A percentile compares a stretch with the other conserved stretches of the same genome.
phyloP scores from a whole-genome alignment of 495 filamentous ascomycete species.

The Talaromyces ruber region DNA sequence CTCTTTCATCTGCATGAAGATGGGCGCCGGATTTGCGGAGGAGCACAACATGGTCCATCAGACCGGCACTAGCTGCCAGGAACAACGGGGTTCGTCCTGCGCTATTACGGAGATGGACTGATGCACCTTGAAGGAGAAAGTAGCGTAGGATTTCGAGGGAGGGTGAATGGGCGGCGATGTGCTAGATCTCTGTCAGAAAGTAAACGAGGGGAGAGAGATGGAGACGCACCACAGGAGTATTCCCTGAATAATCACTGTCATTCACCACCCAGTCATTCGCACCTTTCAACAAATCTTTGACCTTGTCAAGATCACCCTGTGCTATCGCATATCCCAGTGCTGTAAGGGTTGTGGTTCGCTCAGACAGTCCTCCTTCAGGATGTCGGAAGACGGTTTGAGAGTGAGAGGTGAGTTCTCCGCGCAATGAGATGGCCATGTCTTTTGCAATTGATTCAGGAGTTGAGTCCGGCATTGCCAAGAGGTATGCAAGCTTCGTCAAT shows the following conservation, averaged over 20 bases:
- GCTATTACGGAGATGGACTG: slow-evolving; percentile 77
- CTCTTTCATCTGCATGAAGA: slow-evolving; percentile 55
- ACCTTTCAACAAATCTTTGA: slow-evolving; percentile 55
- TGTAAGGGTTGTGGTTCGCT: slow-evolving; percentile 48
- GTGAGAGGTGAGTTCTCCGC: slow-evolving; percentile 82
- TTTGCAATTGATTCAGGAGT: slow-evolving; percentile 51
- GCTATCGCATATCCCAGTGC: slow-evolving; percentile 76
- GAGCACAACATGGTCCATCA: slow-evolving; percentile 53
- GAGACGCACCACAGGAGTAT: slow-evolving; percentile 65
- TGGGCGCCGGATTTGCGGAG: slow-evolving; percentile 64
- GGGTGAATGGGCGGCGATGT: slow-evolving; percentile 55
- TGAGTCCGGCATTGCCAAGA: slow-evolving; percentile 63
- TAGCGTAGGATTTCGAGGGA: slow-evolving; percentile 56
- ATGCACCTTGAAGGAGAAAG: slow-evolving; percentile 69
- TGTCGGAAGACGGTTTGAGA: slow-evolving; percentile 60
- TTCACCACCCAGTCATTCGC: slow-evolving; percentile 63
- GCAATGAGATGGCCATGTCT: slow-evolving; percentile 66
- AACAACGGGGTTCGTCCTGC: slow-evolving; percentile 76
- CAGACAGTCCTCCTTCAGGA: slow-evolving; percentile 46
- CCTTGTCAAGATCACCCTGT: slow-evolving; percentile 56
- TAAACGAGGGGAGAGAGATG: neutral
- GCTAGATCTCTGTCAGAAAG: slow-evolving; percentile 28
- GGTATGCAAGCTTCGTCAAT: slow-evolving; percentile 85
- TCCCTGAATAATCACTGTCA: slow-evolving; percentile 77
- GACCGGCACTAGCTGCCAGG: slow-evolving; percentile 57